phyloP scores from a whole-genome alignment of 192 early-diverging fungal species.

The Dissophora globulifera region DNA sequence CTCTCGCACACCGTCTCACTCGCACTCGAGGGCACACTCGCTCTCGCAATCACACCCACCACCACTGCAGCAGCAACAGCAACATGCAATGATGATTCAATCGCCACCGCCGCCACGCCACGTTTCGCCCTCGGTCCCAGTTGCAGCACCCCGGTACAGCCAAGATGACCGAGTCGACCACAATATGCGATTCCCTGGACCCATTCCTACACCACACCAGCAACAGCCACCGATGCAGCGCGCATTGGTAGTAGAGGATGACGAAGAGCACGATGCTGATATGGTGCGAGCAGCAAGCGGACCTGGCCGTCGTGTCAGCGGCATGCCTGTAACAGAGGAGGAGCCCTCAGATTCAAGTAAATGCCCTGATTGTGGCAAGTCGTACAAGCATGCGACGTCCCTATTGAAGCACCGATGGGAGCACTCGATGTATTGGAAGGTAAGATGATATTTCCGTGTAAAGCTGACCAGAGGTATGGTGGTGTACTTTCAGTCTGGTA shows the following conservation, averaged over 20 bases:
- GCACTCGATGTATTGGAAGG: constrained; percentile 72
- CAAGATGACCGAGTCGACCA: constrained; percentile 28
- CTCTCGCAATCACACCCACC: constrained; percentile 18
- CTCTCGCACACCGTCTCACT: constrained; percentile 19
- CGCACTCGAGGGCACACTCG: constrained; percentile 29
- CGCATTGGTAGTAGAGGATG: constrained; percentile 1
- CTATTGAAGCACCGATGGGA: constrained; percentile 76
- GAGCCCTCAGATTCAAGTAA: constrained; percentile 18
- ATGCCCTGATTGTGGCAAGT: constrained; percentile 71
- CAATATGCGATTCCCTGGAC: constrained; percentile 17
- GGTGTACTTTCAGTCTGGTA: too few species aligned
- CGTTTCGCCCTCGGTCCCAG: constrained; percentile 14
- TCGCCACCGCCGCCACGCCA: constrained; percentile 28
- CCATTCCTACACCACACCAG: background rate
- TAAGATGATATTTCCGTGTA: constrained; percentile 16
- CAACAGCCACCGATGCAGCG: constrained; percentile 3
- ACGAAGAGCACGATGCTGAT: constrained; percentile 16
- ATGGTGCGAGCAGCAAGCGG: background rate
- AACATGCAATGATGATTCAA: constrained; percentile 15
- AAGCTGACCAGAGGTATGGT: too few species aligned
- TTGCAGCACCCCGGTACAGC: constrained; percentile 9
- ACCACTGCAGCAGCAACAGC: too few species aligned
- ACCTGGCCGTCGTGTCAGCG: background rate
- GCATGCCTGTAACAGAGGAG: background rate
- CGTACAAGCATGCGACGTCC: constrained; percentile 73